Evolutionary conservation across 306 rosid genomes (phyloP).

Genomic region (Fagus crenata): DNA sequence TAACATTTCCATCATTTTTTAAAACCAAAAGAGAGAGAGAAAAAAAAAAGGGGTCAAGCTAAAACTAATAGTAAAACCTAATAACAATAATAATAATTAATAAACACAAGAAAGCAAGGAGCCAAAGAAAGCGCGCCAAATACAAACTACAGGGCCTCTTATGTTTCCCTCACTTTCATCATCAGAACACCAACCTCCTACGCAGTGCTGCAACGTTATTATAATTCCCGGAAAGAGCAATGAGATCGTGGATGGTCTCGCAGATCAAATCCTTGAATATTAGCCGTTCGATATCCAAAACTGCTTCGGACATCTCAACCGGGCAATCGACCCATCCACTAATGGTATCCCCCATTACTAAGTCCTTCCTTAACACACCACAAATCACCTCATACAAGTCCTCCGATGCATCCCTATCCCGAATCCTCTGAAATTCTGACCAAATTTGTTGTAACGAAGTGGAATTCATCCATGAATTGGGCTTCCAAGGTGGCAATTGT

Average conservation of each 20-base stretch:
- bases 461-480: slow-evolving; percentile 10
- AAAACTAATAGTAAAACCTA: slow-evolving; percentile 4
- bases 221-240: slow-evolving; percentile 33
- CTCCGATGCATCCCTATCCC: slow-evolving; percentile 62
- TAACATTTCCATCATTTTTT: slow-evolving; percentile 4
- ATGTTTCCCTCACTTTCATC: slow-evolving; percentile 21
- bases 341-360: slow-evolving; percentile 50
- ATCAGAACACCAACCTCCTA: slow-evolving; percentile 69
- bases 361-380: slow-evolving; percentile 67
- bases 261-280: slow-evolving; percentile 81
- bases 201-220: slow-evolving; percentile 42
- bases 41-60: background rate
- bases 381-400: slow-evolving; percentile 71
- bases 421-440: slow-evolving; percentile 60
- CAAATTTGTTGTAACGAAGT: slow-evolving; percentile 47
- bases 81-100: background rate
- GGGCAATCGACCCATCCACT: slow-evolving; percentile 68
- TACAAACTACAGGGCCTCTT: slow-evolving; percentile 23
- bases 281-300: slow-evolving; percentile 77
- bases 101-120: slow-evolving; percentile 3
- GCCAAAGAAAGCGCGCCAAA: slow-evolving; percentile 29
- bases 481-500: slow-evolving; percentile 80
- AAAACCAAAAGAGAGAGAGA: slow-evolving; percentile 18
- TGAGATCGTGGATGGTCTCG: slow-evolving; percentile 72
- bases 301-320: slow-evolving; percentile 61